Conservation (phyloP, 805 yeast species). For the Zygosaccharomyces lentus region DNA sequence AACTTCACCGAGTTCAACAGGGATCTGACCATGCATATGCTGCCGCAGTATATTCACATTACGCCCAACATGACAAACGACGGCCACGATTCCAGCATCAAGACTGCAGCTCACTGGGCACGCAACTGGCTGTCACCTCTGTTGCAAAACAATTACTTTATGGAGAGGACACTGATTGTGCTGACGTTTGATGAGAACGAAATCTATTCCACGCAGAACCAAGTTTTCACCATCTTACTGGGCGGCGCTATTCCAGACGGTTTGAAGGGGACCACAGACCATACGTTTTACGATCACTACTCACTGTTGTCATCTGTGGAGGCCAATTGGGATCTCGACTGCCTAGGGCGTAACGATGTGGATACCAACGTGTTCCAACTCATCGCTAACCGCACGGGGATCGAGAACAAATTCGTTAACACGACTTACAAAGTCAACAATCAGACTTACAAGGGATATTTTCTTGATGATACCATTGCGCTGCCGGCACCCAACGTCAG, state of each 20-base stretch:
- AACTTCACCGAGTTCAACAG: slow-evolving; percentile 43
- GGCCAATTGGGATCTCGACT: slow-evolving; percentile 48
- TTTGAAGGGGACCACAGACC: slow-evolving; percentile 42
- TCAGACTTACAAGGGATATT: slow-evolving; percentile 34
- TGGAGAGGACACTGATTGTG: slow-evolving; percentile 42
- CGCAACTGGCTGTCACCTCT: slow-evolving; percentile 43
- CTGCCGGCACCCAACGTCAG: slow-evolving; percentile 39
- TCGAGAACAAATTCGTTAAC: slow-evolving; percentile 33
- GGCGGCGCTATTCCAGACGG: slow-evolving; percentile 45
- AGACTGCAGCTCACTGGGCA: slow-evolving; percentile 45
- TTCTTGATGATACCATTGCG: slow-evolving; percentile 26
- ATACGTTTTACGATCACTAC: slow-evolving; percentile 50
- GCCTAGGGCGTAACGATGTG: slow-evolving; percentile 49
- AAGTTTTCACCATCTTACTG: slow-evolving; percentile 42
- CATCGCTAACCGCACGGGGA: slow-evolving; percentile 38
- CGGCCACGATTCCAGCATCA: slow-evolving; percentile 48
- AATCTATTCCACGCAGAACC: slow-evolving; percentile 42
- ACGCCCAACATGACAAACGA: slow-evolving; percentile 54
- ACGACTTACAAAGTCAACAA: slow-evolving; percentile 36
- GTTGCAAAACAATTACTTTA: slow-evolving; percentile 44
- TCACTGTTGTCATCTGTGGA: slow-evolving; percentile 46
- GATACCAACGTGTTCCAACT: slow-evolving; percentile 45
- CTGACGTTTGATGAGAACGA: slow-evolving; percentile 50
- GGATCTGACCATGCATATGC: slow-evolving; percentile 38
- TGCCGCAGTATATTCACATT: slow-evolving; percentile 51